Conservation (phyloP, 768 basidiomycete species). For the Kwoniella pini region DNA sequence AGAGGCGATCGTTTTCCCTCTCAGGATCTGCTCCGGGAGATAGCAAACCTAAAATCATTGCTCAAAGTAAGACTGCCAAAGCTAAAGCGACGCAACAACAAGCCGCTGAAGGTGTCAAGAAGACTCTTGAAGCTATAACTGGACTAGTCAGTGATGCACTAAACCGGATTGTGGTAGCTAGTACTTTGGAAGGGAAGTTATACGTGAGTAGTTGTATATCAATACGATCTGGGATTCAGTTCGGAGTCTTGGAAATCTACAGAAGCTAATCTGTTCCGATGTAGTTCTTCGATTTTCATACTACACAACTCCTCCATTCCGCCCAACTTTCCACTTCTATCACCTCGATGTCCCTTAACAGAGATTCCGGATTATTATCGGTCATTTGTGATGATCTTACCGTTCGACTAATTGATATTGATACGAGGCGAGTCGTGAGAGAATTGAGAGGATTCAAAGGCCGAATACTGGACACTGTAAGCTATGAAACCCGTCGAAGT, state of each 20-base stretch:
- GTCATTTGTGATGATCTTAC: slow-evolving; percentile 80
- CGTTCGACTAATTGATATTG: slow-evolving; percentile 85
- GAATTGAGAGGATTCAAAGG: slow-evolving; percentile 82
- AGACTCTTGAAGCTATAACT: slow-evolving; percentile 65
- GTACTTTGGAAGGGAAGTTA: slow-evolving; percentile 83
- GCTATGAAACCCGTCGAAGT: slow-evolving; percentile 38
- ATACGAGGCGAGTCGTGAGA: slow-evolving; percentile 81
- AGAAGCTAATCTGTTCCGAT: neutral
- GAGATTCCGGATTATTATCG: slow-evolving; percentile 81
- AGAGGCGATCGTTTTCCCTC: slow-evolving; percentile 72
- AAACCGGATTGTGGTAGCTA: slow-evolving; percentile 76
- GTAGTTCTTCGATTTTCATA: slow-evolving; percentile 97
- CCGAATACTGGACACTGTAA: slow-evolving; percentile 83
- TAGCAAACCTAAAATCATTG: slow-evolving; percentile 44
- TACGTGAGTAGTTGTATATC: slow-evolving; percentile 80
- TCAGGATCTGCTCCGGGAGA: slow-evolving; percentile 37
- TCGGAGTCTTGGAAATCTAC: neutral
- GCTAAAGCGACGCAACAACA: slow-evolving; percentile 25
- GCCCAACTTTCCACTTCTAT: slow-evolving; percentile 68
- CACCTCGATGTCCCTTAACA: slow-evolving; percentile 72
- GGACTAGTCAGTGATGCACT: slow-evolving; percentile 83
- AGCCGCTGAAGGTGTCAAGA: slow-evolving; percentile 52
- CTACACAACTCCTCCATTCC: slow-evolving; percentile 69
- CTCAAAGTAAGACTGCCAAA: slow-evolving; percentile 32
- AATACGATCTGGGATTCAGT: too few relatives aligned